These are phyloP conservation scores for Skeletonema grethae DNA, from an alignment of 108 stramenopile species.

Conservation along the genomic window DNA sequence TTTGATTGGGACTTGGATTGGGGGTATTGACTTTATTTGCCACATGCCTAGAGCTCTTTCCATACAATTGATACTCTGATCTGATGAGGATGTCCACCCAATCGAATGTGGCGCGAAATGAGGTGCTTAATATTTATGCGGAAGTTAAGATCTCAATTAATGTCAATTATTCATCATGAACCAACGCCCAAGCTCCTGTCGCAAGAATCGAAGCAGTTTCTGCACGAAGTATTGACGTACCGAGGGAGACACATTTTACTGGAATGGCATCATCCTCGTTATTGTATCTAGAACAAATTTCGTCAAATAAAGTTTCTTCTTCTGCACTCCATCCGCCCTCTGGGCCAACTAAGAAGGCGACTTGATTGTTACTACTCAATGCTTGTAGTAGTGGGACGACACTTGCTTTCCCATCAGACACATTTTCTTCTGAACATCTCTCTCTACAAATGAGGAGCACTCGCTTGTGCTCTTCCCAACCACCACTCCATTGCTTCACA, in stretches of 20 bases:
- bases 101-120: background rate
- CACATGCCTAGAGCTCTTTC: background rate
- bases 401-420: background rate
- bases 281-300: conserved; percentile 10
- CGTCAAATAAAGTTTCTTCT: conserved; percentile 62
- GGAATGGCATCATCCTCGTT: conserved; percentile 6
- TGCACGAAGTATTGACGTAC: conserved; percentile 65
- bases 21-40: background rate
- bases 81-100: background rate
- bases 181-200: conserved; percentile 52
- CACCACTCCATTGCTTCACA: conserved; percentile 17
- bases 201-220: conserved; percentile 81
- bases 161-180: conserved; percentile 18
- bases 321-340: conserved; percentile 86
- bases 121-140: background rate
- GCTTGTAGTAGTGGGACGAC: conserved; percentile 55
- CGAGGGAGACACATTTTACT: conserved; percentile 70
- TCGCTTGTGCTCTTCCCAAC: conserved; percentile 7
- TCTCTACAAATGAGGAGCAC: conserved; percentile 70
- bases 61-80: background rate
- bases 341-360: conserved; percentile 75
- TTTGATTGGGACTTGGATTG: background rate
- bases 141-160: background rate
- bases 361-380: conserved; percentile 29
- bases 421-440: conserved; percentile 32